These are phyloP conservation scores for Suhomyces panamericanus DNA, from an alignment of 1,139 yeast genomes.

Conservation along the genomic window DNA sequence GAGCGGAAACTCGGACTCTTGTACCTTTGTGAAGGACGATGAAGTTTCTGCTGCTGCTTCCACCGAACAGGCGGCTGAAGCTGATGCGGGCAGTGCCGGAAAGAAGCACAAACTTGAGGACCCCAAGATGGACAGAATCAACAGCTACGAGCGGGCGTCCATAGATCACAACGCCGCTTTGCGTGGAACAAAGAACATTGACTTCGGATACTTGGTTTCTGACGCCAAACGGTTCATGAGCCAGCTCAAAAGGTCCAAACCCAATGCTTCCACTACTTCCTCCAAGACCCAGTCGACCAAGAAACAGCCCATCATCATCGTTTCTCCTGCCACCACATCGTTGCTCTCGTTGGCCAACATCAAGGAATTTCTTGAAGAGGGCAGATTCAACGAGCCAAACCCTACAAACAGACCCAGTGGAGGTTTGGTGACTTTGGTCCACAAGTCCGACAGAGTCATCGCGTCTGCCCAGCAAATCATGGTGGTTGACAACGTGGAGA, in stretches of 20 bases:
- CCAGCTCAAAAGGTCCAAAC: constrained; percentile 48
- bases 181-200: constrained; percentile 73
- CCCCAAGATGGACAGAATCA: constrained; percentile 56
- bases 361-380: constrained; percentile 77
- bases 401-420: constrained; percentile 37
- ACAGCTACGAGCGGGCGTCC: constrained; percentile 62
- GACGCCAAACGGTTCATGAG: constrained; percentile 67
- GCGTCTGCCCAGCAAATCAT: constrained; percentile 59
- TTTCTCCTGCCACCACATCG: constrained; percentile 95
- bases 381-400: constrained; percentile 65
- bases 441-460: constrained; percentile 57
- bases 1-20: constrained; percentile 60
- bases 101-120: constrained; percentile 44
- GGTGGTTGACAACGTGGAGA: constrained; percentile 85
- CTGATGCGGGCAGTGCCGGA: constrained; percentile 5
- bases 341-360: constrained; percentile 78
- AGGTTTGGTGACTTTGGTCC: constrained; percentile 53
- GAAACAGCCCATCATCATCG: constrained; percentile 86
- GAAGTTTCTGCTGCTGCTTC: constrained; percentile 2
- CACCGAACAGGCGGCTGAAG: neutral
- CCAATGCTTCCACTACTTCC: constrained; percentile 13
- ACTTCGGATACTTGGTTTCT: constrained; percentile 70
- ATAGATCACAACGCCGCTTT: constrained; percentile 78
- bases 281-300: constrained; percentile 21
- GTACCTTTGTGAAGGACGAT: constrained; percentile 47